A percentile compares a stretch with the other conserved stretches of the same genome.
Conservation (phyloP, 2,329 filamentous ascomycete species). For the Fusarium setosum region DNA sequence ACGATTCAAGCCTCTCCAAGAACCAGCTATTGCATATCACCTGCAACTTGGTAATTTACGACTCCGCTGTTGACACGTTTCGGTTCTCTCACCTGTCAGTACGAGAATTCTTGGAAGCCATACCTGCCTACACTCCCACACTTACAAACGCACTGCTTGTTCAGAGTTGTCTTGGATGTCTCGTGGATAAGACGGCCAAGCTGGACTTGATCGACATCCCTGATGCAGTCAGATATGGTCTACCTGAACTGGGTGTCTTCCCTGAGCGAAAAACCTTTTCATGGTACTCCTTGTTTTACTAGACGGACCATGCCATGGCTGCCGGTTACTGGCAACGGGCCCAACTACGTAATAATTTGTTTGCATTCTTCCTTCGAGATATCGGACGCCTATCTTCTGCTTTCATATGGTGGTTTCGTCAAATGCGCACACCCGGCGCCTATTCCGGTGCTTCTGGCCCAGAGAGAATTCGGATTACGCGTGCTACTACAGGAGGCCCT, state of each 20-base stretch:
- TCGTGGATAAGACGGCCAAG: background rate
- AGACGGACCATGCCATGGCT: too few species aligned
- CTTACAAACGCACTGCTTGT: background rate
- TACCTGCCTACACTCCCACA: background rate
- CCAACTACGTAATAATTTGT: too few species aligned
- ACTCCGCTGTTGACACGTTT: background rate
- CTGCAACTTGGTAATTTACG: conserved; percentile 1
- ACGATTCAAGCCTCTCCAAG: background rate
- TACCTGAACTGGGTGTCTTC: background rate
- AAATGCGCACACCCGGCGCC: too few species aligned
- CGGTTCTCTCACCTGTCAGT: conserved; percentile 7
- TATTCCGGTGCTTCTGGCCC: too few species aligned
- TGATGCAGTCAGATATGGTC: background rate
- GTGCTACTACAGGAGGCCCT: too few species aligned
- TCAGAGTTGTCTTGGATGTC: background rate
- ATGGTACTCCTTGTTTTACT: too few species aligned
- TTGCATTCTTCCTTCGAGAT: too few species aligned
- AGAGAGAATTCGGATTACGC: too few species aligned
- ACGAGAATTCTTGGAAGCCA: conserved; percentile 1
- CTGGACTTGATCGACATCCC: background rate
- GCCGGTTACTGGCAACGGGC: too few species aligned
- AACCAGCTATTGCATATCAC: conserved; percentile 1
- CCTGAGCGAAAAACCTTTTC: too few species aligned
- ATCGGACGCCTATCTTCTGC: too few species aligned
- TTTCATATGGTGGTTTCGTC: too few species aligned